These are phyloP conservation scores for Paramarasmius palmivorus DNA, from an alignment of 1,284 basidiomycete genomes.

Conservation along the genomic window DNA sequence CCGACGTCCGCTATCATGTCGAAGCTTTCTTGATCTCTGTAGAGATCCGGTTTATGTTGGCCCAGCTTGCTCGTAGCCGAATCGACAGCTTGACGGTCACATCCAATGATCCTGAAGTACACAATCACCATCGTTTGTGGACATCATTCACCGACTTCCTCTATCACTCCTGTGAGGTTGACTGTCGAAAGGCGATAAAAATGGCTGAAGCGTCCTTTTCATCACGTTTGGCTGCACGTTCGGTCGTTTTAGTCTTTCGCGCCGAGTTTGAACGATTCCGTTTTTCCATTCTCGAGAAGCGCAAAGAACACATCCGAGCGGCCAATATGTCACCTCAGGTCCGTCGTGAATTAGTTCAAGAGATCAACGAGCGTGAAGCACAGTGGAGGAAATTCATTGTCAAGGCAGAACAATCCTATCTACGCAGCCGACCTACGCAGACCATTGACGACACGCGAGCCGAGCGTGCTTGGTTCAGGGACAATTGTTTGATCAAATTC, in stretches of 20 bases:
- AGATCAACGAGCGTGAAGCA: background rate
- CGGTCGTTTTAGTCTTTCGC: background rate
- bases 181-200: slow-evolving; percentile 39
- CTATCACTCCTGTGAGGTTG: slow-evolving; percentile 38
- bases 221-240: slow-evolving; percentile 34
- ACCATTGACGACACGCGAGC: slow-evolving; percentile 26
- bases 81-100: slow-evolving; percentile 14
- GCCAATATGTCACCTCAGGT: background rate
- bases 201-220: slow-evolving; percentile 35
- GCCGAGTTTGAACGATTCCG: slow-evolving; percentile 12
- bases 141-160: slow-evolving; percentile 40
- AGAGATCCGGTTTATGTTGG: slow-evolving; percentile 30
- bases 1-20: slow-evolving; percentile 14
- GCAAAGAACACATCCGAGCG: background rate
- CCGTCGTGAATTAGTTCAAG: background rate
- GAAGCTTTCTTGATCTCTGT: slow-evolving; percentile 24
- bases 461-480: slow-evolving; percentile 34
- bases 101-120: slow-evolving; percentile 16
- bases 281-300: slow-evolving; percentile 10
- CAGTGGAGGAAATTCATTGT: background rate
- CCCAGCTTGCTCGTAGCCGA: slow-evolving; percentile 7
- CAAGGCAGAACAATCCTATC: slow-evolving; percentile 4
- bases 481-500: slow-evolving; percentile 31
- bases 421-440: slow-evolving; percentile 17
- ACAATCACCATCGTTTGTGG: slow-evolving; percentile 28